A percentile compares a stretch with the other conserved stretches of the same genome.
phyloP scores from a whole-genome alignment of 306 rosid genomes.

The Fragaria ananassa region DNA sequence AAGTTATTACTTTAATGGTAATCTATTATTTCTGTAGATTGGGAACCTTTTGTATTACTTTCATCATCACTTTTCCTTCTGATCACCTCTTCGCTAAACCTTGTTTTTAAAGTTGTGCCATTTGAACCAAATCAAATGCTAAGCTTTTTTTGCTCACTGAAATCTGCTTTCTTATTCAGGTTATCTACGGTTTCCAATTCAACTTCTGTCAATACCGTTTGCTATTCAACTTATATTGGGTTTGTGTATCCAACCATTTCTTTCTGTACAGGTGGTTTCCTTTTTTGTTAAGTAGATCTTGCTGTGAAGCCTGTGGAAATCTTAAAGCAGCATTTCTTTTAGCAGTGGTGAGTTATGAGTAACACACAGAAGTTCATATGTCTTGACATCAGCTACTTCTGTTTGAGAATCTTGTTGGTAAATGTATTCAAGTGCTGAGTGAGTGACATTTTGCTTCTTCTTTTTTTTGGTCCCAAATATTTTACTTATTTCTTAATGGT shows the following conservation, averaged over 20 bases:
- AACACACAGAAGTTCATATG: neutral
- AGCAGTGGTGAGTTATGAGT: constrained; percentile 79
- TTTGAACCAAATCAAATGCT: neutral
- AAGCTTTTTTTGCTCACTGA: constrained; percentile 4
- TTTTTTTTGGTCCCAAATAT: neutral
- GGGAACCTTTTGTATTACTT: neutral
- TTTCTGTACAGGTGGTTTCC: constrained; percentile 85
- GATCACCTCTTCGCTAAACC: neutral
- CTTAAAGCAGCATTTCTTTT: constrained; percentile 98
- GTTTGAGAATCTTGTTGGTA: constrained; percentile 5
- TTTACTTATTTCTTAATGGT: neutral
- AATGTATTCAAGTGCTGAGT: neutral
- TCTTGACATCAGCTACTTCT: neutral
- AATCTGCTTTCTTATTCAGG: neutral
- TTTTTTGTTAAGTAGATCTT: constrained; percentile 75
- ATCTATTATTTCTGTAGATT: constrained; percentile 19
- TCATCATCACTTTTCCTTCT: neutral
- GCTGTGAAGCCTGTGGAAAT: constrained; percentile 99
- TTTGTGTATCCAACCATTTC: constrained; percentile 25
- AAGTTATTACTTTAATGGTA: constrained; percentile 12
- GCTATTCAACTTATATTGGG: constrained; percentile 8
- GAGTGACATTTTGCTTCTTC: neutral
- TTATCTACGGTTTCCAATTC: neutral
- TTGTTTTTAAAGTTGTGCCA: neutral
- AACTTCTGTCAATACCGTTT: neutral